phyloP scores from a whole-genome alignment of 306 rosid genomes.

The Albizia julibrissin region DNA sequence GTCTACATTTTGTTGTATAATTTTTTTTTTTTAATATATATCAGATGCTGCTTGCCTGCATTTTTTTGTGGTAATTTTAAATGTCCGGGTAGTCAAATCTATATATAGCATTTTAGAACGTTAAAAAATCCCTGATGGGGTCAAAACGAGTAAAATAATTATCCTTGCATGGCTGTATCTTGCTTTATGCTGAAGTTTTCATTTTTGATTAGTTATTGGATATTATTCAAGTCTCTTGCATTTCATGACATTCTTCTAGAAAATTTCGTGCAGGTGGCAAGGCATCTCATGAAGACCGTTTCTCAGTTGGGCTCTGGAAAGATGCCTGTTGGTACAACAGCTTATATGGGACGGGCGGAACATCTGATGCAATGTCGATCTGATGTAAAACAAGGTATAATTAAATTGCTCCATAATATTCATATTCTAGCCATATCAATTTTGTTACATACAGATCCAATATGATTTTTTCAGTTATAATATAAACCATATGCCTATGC shows the following conservation, averaged over 20 bases:
- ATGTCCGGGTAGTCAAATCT: conserved; percentile 16
- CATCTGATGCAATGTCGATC: conserved; percentile 62
- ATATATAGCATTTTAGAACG: conserved; percentile 23
- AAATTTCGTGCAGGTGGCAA: conserved; percentile 68
- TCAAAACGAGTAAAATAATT: conserved; percentile 18
- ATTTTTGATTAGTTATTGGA: conserved; percentile 16
- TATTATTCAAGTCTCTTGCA: conserved; percentile 19
- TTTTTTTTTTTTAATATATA: background rate
- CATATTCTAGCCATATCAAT: conserved; percentile 15
- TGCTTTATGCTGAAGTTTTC: conserved; percentile 23
- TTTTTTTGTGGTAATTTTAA: background rate
- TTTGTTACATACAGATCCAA: conserved; percentile 22
- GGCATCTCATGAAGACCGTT: conserved; percentile 88
- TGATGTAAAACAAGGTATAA: conserved; percentile 69
- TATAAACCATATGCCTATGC: conserved; percentile 6
- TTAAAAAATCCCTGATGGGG: conserved; percentile 6
- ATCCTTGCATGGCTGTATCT: conserved; percentile 6
- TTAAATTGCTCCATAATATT: conserved; percentile 22
- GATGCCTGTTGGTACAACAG: conserved; percentile 83
- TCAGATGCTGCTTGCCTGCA: background rate
- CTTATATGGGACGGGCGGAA: conserved; percentile 74
- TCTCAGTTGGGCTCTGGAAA: conserved; percentile 79
- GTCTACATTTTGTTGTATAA: conserved; percentile 6
- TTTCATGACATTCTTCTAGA: conserved; percentile 25
- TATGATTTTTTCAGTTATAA: conserved; percentile 15